Base-by-base conservation (phyloP, 1,284 basidiomycete species). In the Laetiporus sulphureus region DNA sequence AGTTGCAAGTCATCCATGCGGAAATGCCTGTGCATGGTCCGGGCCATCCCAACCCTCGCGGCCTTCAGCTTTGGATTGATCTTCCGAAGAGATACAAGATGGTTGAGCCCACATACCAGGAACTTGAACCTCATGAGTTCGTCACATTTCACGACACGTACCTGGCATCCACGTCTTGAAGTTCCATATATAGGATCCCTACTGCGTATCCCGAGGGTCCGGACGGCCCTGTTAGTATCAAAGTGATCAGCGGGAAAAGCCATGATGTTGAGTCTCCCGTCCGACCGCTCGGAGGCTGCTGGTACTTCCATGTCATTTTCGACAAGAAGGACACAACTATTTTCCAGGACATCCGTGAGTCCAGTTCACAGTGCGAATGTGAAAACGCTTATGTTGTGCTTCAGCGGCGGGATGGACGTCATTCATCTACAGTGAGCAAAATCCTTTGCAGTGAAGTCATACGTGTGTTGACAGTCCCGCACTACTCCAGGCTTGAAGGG, bases 1-100 rank as follows among this genome's bases (percentile, higher is more conserved):
- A 15, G n/a, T n/a, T 34, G 15, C 11, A 40, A 55, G 84, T 87
- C 56, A 83, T 92, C 43, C 89, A 92, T 55, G 83, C 86, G 3
- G 90, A 90, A 65, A 96, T 97, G 89, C 94, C 95, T 2, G 69
- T 91, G 4, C 83, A 87, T 49, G 78, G 67, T 5, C 64, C 71
- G 18, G 80, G 78, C n/a, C 49, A 68, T 3, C 81, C 86, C 2
- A 66, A 88, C 60, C 74, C 92, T 55, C 58, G 73, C 22, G 94
- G 91, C 5, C 69, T 98, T 30, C 94, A 98, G 57, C 77, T 98
- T 20, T 97, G 94, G 95, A 70, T 97, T 34, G 94, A 97, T 64
- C 69, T 98, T 13, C 95, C 94, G 0, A 83, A 84, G 53, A 60
- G 86, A 61, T 76, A 79, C 62, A 98, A 97, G 65, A 87, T 93